These are phyloP conservation scores for Ceratobasidium sp. DNA, from an alignment of 1,284 basidiomycete genomes.

Conservation along the genomic window DNA sequence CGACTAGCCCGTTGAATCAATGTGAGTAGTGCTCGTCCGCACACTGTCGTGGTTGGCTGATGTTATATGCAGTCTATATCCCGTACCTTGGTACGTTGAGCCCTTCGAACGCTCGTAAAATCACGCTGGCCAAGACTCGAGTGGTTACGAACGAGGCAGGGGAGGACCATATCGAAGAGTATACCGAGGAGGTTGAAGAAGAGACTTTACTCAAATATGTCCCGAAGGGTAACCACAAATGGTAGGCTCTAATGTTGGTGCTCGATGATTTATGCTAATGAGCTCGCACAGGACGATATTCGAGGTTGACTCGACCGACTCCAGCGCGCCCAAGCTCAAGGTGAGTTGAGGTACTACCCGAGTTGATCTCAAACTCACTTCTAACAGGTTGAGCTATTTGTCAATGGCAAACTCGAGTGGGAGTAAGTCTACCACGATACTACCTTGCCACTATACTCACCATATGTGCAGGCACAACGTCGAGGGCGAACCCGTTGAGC, in stretches of 20 bases:
- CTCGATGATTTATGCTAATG: neutral
- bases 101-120: conserved; percentile 33
- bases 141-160: conserved; percentile 30
- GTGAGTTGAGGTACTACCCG: neutral
- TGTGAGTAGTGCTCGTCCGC: conserved; percentile 8
- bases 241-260: conserved; percentile 50
- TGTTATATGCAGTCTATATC: conserved; percentile 58
- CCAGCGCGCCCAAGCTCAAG: conserved; percentile 60
- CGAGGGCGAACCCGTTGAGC: conserved; percentile 57
- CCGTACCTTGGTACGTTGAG: conserved; percentile 62
- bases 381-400: conserved; percentile 58
- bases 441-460: neutral
- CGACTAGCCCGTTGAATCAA: conserved; percentile 69
- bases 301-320: conserved; percentile 73
- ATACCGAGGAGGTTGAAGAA: conserved; percentile 48
- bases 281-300: conserved; percentile 62
- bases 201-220: conserved; percentile 72
- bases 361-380: neutral
- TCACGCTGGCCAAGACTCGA: conserved; percentile 26
- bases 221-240: conserved; percentile 67
- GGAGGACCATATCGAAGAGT: conserved; percentile 47
- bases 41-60: neutral
- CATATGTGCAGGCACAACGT: conserved; percentile 53
- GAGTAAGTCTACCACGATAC: conserved; percentile 51
- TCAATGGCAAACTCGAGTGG: conserved; percentile 70